Evolutionary conservation across 2,329 filamentous ascomycete species (phyloP).

Genomic region (Fusarium haematococcum): DNA sequence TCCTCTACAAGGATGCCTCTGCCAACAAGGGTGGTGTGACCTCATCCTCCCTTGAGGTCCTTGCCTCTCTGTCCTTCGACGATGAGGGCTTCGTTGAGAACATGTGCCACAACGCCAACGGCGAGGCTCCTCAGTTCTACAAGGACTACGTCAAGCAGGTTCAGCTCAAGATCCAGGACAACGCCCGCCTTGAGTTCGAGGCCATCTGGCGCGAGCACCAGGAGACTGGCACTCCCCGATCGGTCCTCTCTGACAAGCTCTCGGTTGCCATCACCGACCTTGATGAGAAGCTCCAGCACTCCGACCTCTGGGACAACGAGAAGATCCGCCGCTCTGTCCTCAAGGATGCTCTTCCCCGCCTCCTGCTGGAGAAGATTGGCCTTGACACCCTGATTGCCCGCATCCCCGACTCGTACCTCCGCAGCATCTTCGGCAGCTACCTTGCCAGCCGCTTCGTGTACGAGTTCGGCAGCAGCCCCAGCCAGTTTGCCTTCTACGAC

Average conservation of each 20-base stretch:
- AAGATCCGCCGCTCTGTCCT: constrained; percentile 83
- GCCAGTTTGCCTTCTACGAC: constrained; percentile 98
- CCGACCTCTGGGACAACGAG: constrained; percentile 89
- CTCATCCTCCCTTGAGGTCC: constrained; percentile 94
- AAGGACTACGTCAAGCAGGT: constrained; percentile 91
- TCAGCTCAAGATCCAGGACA: constrained; percentile 89
- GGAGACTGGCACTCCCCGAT: constrained; percentile 81
- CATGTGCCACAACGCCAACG: constrained; percentile 86
- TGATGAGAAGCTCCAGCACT: constrained; percentile 95
- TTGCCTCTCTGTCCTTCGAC: constrained; percentile 94
- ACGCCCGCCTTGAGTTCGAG: constrained; percentile 94
- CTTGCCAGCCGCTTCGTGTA: constrained; percentile 97
- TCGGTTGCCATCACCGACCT: constrained; percentile 94
- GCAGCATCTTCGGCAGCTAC: constrained; percentile 96
- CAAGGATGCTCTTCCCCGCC: constrained; percentile 84
- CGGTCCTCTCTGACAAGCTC: constrained; percentile 90
- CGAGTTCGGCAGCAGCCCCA: constrained; percentile 90
- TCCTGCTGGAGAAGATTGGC: constrained; percentile 90
- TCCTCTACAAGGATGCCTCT: constrained; percentile 97
- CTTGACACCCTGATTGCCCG: constrained; percentile 87
- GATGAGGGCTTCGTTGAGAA: constrained; percentile 88
- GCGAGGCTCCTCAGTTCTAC: constrained; percentile 89
- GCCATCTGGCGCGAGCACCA: constrained; percentile 97
- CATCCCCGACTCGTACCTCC: constrained; percentile 91
- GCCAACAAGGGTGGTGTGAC: constrained; percentile 99